Evolutionary conservation across 2,329 filamentous ascomycete species (phyloP), one percentile per base, ranked within the genome.

Genomic region (Phoma sp.): DNA sequence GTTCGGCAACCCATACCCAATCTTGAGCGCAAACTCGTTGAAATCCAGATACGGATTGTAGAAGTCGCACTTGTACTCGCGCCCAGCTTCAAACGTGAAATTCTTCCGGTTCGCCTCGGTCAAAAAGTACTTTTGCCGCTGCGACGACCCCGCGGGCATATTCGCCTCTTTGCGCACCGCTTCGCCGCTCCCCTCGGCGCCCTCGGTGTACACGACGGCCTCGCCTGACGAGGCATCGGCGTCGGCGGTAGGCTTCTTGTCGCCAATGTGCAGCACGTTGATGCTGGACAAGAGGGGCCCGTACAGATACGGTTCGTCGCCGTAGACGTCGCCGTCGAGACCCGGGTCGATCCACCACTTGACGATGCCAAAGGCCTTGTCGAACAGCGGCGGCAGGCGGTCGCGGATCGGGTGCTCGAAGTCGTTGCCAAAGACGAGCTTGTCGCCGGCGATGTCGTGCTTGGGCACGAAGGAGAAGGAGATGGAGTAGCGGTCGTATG

Each of bases 11-110:
- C 73, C 73, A 36, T 75, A 75, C 2, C 73, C 73, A 7, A 75
- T 63, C 60, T 85, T 82, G 21, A 95, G 76, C 25, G 88, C 82
- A 67, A 94, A 88, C 63, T 88, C 84, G 69, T 87, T 89, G 73
- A 98, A 97, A 75, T 96, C 92, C 40, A 99, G 76, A 76, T 96
- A 97, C 1, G 90, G 89, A 73, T 98, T 98, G 76, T 88, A 96
- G 75, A 99, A 98, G 72, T 90, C 88, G 60, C 81, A 83, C 56
- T 80, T 76, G 75, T 90, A 90, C 53, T 81, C 76, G 60, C 85
- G 78, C 0, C 85, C 87, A 44, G 79, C 78, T 67, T 88, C 85
- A 70, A 89, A 90, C 10, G 76, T 78, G 69, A 88, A 90, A 2
- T 74, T 73, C 60, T 81, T 81, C 61, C 86, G 76, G 52, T 83